Evolutionary conservation across 306 rosid species (phyloP).

Genomic region (Neltuma alba): DNA sequence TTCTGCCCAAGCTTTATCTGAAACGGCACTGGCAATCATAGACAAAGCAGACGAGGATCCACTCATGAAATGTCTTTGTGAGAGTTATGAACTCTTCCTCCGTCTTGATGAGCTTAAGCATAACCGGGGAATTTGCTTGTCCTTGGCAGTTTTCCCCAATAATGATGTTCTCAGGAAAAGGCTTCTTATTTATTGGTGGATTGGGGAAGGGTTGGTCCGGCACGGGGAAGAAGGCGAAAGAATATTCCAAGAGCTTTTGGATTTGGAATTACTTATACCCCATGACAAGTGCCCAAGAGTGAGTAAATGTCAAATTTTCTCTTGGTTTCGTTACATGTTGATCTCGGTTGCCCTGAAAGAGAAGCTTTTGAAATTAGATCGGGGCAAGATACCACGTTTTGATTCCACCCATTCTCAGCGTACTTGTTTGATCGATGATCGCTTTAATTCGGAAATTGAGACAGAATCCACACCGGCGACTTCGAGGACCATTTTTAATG

Average conservation of each 20-base stretch:
- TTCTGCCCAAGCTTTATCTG: background rate
- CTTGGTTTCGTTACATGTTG: constrained; percentile 41
- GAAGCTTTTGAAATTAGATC: background rate
- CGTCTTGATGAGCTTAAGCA: background rate
- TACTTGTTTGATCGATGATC: background rate
- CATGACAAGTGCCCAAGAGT: background rate
- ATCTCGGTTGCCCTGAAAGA: background rate
- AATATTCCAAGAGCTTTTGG: background rate
- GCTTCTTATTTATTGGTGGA: constrained; percentile 4
- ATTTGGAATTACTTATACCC: background rate
- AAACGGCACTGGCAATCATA: background rate
- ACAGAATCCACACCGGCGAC: background rate
- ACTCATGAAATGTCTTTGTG: background rate
- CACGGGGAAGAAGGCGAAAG: background rate
- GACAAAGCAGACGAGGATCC: background rate
- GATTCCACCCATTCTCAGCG: background rate
- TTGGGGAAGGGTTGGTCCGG: background rate
- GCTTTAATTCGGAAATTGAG: background rate
- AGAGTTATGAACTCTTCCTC: background rate
- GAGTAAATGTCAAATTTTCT: constrained; percentile 8
- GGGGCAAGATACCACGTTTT: background rate
- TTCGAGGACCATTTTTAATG: constrained; percentile 39
- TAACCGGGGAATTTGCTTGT: constrained; percentile 25
- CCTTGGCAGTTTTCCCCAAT: constrained; percentile 45
- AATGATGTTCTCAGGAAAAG: constrained; percentile 46